Evolutionary conservation across 1,139 yeast species (phyloP).

Genomic region (Wickerhamiella pararugosa): DNA sequence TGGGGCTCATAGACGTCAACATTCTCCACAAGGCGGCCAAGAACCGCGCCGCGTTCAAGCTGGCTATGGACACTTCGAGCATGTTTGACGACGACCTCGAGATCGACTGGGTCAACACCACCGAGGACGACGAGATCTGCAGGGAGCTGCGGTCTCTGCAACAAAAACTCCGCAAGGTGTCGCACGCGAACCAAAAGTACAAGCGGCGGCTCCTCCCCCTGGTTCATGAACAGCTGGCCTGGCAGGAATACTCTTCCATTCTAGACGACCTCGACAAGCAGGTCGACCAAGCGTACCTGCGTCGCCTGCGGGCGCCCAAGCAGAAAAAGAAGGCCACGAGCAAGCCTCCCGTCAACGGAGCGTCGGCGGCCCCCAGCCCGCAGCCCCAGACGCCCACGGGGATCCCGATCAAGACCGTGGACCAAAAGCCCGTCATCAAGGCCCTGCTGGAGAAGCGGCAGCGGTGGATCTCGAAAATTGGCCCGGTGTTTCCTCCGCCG

Average conservation of each 20-base stretch:
- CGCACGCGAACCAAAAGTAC: slow-evolving; percentile 49
- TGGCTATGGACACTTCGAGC: slow-evolving; percentile 12
- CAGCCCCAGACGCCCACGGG: neutral
- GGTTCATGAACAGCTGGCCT: slow-evolving; percentile 83
- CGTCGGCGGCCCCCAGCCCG: slow-evolving; percentile 23
- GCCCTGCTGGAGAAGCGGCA: slow-evolving; percentile 70
- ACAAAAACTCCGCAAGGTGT: slow-evolving; percentile 45
- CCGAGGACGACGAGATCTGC: slow-evolving; percentile 91
- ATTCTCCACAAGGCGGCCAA: slow-evolving; percentile 21
- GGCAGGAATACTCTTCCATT: slow-evolving; percentile 85
- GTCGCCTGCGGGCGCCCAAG: slow-evolving; percentile 69
- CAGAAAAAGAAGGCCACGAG: slow-evolving; percentile 37
- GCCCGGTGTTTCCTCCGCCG: slow-evolving; percentile 55
- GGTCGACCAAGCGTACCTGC: slow-evolving; percentile 84
- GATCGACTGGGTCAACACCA: slow-evolving; percentile 61
- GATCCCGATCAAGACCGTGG: slow-evolving; percentile 8
- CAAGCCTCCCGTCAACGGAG: slow-evolving; percentile 5
- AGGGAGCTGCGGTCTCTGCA: slow-evolving; percentile 69
- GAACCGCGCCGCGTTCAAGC: slow-evolving; percentile 23
- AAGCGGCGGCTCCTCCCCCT: slow-evolving; percentile 54
- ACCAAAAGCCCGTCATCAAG: slow-evolving; percentile 51
- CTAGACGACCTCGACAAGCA: slow-evolving; percentile 90
- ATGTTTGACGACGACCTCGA: slow-evolving; percentile 24
- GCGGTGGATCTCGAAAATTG: slow-evolving; percentile 83
- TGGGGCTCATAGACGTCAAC: slow-evolving; percentile 62